Evolutionary conservation across 306 rosid species (phyloP).

Genomic region (Quercus rubra): DNA sequence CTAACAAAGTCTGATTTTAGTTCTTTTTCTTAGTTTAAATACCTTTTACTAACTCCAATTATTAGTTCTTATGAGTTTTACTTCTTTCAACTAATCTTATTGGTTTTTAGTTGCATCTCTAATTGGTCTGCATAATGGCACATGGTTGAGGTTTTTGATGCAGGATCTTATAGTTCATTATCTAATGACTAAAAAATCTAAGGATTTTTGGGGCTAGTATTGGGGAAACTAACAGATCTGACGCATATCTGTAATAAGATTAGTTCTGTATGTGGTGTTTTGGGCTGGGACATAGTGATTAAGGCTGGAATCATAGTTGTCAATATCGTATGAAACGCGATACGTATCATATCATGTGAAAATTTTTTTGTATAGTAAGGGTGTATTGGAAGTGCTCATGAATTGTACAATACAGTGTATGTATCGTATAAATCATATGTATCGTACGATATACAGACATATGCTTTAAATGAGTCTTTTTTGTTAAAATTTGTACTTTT

Average conservation of each 20-base stretch:
- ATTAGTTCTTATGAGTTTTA: not conserved
- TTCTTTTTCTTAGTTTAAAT: not conserved
- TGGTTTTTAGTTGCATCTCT: not conserved
- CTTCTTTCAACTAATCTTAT: not conserved
- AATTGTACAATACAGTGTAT: no score
- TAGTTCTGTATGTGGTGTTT: not conserved
- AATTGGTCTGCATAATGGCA: not conserved
- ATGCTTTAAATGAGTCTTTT: no score
- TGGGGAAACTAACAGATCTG: not conserved
- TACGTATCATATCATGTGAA: no score
- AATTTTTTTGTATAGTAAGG: no score
- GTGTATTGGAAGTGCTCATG: no score
- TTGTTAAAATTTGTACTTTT: no score
- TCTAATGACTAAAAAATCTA: not conserved
- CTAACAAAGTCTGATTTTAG: not conserved
- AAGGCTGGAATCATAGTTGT: no score
- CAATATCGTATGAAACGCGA: no score
- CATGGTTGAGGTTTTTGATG: not conserved
- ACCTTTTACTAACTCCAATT: not conserved
- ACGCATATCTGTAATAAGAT: not conserved
- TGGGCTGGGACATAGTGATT: not conserved
- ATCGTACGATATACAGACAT: no score
- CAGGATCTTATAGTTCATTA: not conserved
- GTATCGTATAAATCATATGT: no score
- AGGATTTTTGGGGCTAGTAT: not conserved